phyloP scores from a whole-genome alignment of 192 early-diverging fungal species.

The Fimicolochytrium jonesii region DNA sequence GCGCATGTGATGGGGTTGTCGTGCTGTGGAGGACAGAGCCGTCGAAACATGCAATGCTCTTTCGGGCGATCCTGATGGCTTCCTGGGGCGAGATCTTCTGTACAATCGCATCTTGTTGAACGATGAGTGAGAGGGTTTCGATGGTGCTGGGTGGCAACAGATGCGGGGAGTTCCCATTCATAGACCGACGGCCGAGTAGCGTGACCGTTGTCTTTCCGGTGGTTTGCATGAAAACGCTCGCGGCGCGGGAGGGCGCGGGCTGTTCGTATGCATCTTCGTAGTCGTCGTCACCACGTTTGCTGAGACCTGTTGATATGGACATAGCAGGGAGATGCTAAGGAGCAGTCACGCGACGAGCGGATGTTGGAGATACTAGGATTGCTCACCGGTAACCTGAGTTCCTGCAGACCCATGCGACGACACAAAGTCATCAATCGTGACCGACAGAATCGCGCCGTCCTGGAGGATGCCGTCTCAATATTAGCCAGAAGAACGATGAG shows the following conservation, averaged over 20 bases:
- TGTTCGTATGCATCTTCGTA: no score
- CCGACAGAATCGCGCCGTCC: no score
- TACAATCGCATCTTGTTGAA: not conserved
- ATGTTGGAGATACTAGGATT: no score
- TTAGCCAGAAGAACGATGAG: no score
- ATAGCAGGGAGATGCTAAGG: no score
- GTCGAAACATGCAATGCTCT: slow-evolving; percentile 8
- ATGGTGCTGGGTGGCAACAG: not conserved
- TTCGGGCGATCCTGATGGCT: not conserved
- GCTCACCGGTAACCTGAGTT: no score
- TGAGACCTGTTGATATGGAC: no score
- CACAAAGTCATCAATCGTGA: no score
- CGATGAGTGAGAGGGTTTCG: not conserved
- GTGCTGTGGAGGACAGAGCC: not conserved
- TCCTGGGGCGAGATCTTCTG: not conserved
- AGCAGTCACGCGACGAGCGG: no score
- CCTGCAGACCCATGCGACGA: no score
- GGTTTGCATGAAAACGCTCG: not conserved
- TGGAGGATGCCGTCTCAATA: no score
- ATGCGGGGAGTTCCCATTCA: not conserved
- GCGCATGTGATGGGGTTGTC: not conserved
- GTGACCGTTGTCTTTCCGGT: not conserved
- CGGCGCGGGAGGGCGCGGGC: not conserved
- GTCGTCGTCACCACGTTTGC: no score
- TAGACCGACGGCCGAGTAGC: not conserved